These are phyloP conservation scores for Fusarium duplospermum DNA, from an alignment of 2,329 filamentous ascomycete species.

Conservation along the genomic window DNA sequence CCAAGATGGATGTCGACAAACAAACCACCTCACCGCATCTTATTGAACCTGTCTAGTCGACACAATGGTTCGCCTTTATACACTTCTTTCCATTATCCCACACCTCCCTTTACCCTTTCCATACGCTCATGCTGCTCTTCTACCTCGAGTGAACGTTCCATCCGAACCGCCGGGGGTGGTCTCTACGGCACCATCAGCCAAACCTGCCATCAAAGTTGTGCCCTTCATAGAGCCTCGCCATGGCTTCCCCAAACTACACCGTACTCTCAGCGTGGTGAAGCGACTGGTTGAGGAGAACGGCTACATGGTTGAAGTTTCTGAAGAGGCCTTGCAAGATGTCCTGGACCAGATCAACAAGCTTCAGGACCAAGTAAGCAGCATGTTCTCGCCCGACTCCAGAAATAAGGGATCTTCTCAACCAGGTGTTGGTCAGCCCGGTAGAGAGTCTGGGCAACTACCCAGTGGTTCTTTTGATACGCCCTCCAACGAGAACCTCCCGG, in stretches of 20 bases:
- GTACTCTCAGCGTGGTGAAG: conserved; percentile 30
- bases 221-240: conserved; percentile 24
- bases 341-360: conserved; percentile 45
- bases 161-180: conserved; percentile 16
- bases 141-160: conserved; percentile 11
- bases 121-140: conserved; percentile 20
- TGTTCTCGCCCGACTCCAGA: conserved; percentile 39
- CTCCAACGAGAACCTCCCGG: neutral
- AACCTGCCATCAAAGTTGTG: conserved; percentile 7
- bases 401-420: conserved; percentile 12
- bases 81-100: conserved; percentile 34
- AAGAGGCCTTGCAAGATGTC: conserved; percentile 41
- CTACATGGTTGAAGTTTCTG: conserved; percentile 41
- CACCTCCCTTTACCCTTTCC: conserved; percentile 18
- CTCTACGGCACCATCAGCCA: conserved; percentile 17
- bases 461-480: conserved; percentile 10
- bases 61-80: conserved; percentile 39
- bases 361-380: conserved; percentile 42
- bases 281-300: conserved; percentile 43
- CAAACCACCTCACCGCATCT: conserved; percentile 5
- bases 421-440: conserved; percentile 17
- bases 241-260: conserved; percentile 20
- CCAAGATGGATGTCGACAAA: neutral
- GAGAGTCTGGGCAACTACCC: conserved; percentile 18
- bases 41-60: conserved; percentile 3